phyloP scores from a whole-genome alignment of 1,284 basidiomycete genomes.

The Puccinia triticina region DNA sequence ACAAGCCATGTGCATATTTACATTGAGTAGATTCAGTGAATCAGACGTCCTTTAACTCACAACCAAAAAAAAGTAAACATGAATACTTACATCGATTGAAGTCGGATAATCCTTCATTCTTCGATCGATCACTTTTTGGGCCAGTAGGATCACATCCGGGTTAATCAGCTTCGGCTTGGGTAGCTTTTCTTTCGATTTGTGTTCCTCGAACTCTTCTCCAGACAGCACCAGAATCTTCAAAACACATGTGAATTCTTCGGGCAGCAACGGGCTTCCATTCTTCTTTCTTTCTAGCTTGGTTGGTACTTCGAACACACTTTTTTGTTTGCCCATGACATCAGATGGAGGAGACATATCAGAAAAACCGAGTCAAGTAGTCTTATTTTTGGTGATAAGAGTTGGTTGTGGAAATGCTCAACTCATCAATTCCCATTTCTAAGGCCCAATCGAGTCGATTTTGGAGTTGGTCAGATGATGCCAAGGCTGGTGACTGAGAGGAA shows the following conservation, averaged over 20 bases:
- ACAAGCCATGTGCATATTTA: conserved; percentile 38
- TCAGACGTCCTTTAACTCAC: conserved; percentile 39
- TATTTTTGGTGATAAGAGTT: conserved; percentile 12
- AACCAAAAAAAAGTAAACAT: conserved; percentile 39
- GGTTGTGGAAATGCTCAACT: not conserved
- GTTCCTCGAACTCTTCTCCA: conserved; percentile 69
- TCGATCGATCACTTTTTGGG: conserved; percentile 64
- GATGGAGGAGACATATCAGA: not conserved
- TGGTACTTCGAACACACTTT: conserved; percentile 42
- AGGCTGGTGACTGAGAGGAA: conserved; percentile 51
- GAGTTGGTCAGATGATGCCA: conserved; percentile 19
- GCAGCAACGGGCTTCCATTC: conserved; percentile 65
- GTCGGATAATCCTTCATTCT: conserved; percentile 68
- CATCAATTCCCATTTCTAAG: conserved; percentile 59
- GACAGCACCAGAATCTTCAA: conserved; percentile 71
- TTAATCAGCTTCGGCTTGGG: conserved; percentile 73
- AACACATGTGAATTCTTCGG: conserved; percentile 72
- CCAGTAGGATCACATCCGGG: conserved; percentile 56
- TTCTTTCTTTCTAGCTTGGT: conserved; percentile 15
- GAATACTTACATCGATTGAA: conserved; percentile 63
- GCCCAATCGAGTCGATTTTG: conserved; percentile 54
- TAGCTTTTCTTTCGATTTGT: conserved; percentile 71
- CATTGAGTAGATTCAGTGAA: conserved; percentile 44
- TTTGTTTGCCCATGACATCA: not conserved
- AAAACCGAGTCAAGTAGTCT: not conserved